Base-by-base conservation (phyloP, 106 monocot species). In the Dendrobium nobile region DNA sequence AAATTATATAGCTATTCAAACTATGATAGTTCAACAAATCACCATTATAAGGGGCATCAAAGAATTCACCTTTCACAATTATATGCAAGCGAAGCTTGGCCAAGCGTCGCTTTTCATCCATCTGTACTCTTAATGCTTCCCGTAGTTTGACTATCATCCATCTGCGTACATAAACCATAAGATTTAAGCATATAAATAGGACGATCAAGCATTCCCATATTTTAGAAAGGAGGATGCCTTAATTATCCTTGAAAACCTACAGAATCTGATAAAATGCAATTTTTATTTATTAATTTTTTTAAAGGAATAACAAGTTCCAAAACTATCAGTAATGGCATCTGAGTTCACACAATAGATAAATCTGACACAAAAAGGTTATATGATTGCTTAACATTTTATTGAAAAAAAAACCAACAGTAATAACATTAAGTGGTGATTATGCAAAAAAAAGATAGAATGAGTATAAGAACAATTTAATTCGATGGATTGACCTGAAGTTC, bases 41-140 rank as follows among this genome's bases (percentile, higher is more conserved):
- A 61, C 4, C 22, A 61, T 61, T 22, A 3, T 7, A 61, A 22
- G n/a, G 33, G 70, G 37, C 11, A 17, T 64, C 28, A 33, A 28
- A 81, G 20, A 33, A 58, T 19, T 84, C 43, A 99, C 98, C 92
- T 95, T 77, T 95, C 95, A 85, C 95, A 99, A 64, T 99, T 99
- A 76, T 99, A 95, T 27, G 98, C 91, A 83, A 99, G 98, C 54
- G 98, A 99, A 73, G 79, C 81, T 87, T 88, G 26, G 98, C 98
- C 41, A 99, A 76, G 77, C 73, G 84, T 72, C 83, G 81, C 82
- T 95, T 99, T 79, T 99, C 98, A 72, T 87, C n/a, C 91, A 80
- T 88, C 91, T n/a, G 95, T 80, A 6, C 87, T 95, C 70, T 54
- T 99, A 78, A 95, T 91, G 84, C 95, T 93, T 26, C 95, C 95